phyloP scores from a whole-genome alignment of 352 stramenopile genomes.

The Peronospora farinosa region DNA sequence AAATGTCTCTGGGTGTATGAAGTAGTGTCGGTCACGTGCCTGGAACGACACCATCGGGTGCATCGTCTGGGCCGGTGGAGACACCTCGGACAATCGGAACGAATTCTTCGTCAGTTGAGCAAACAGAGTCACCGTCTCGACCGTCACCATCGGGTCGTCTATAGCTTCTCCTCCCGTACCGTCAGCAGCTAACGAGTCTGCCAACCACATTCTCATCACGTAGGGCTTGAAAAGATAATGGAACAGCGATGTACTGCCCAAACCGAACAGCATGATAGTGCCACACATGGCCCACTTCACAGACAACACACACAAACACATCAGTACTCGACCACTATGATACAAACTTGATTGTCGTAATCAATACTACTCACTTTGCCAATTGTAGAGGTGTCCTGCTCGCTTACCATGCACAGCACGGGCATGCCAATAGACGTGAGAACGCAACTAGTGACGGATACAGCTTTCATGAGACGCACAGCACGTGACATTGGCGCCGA shows the following conservation, averaged over 20 bases:
- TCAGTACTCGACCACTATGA: conserved; percentile 2
- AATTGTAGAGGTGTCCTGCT: conserved; percentile 62
- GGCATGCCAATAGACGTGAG: conserved; percentile 81
- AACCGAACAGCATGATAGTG: conserved; percentile 83
- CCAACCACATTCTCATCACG: conserved; percentile 75
- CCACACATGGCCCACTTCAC: conserved; percentile 82
- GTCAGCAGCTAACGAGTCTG: conserved; percentile 1
- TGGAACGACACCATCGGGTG: conserved; percentile 84
- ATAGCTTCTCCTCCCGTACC: conserved; percentile 6
- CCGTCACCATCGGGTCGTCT: conserved; percentile 40
- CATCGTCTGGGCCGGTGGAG: conserved; percentile 50
- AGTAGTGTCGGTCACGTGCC: conserved; percentile 57
- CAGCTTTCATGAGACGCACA: conserved; percentile 82
- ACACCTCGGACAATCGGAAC: conserved; percentile 61
- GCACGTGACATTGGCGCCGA: conserved; percentile 61
- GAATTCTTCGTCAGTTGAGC: conserved; percentile 42
- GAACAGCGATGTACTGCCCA: conserved; percentile 79
- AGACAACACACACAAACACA: conserved; percentile 1
- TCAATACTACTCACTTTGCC: conserved; percentile 41
- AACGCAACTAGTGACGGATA: conserved; percentile 76
- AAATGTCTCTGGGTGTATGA: conserved; percentile 76
- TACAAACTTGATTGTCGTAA: background rate
- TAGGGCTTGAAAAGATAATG: conserved; percentile 85
- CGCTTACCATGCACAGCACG: conserved; percentile 59
- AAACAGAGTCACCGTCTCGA: conserved; percentile 69